Evolutionary conservation across 169 alveolate species (phyloP), one percentile per base, ranked within the genome.

Genomic region (Pseudocohnilembus persalinus): DNA sequence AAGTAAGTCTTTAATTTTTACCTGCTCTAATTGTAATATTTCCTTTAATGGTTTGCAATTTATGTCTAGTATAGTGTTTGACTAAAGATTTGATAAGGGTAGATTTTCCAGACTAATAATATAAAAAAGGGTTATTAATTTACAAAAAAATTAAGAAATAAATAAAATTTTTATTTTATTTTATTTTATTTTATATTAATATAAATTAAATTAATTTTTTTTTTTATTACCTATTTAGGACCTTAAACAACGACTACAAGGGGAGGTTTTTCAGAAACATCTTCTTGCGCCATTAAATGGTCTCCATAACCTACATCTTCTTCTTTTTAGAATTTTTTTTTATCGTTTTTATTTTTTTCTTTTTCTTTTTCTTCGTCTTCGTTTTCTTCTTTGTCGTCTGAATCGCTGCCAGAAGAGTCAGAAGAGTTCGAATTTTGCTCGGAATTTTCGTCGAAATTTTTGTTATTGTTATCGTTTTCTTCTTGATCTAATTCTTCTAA

Each of bases 1-100:
- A 95, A 72, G 99, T 98, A 76, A 98, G 84, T 83, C 99, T 95
- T 32, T 99, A 97, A 75, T 96, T 93, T 88, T 98, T 97, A 74
- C 97, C 95, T 35, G 99, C 96, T 84, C 99, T 98, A 77, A 99
- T 90, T 0, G 99, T 98, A 64, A 99, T 96, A 74, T 99, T 96
- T 4, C 99, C 99, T 27, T 88, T 88, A 30, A 91, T 83, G 76
- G 83, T 88, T 73, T 83, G 74, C 27, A 95, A 88, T 27, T 91
- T 93, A 82, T 96, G 97, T 88, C 94, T 97, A 28, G 99, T 97
- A 92, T 98, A 99, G 90, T 98, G 98, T 88, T 97, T 96, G 31
- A 98, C 99, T 68, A 99, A 91, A 6, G 99, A 98, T 88, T 98
- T 98, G 34, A 99, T 98, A 34, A 99, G 91, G 28, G 99, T 98